These are phyloP conservation scores for Nicotiana knightiana DNA, from an alignment of 257 asterid species.

Conservation along the genomic window DNA sequence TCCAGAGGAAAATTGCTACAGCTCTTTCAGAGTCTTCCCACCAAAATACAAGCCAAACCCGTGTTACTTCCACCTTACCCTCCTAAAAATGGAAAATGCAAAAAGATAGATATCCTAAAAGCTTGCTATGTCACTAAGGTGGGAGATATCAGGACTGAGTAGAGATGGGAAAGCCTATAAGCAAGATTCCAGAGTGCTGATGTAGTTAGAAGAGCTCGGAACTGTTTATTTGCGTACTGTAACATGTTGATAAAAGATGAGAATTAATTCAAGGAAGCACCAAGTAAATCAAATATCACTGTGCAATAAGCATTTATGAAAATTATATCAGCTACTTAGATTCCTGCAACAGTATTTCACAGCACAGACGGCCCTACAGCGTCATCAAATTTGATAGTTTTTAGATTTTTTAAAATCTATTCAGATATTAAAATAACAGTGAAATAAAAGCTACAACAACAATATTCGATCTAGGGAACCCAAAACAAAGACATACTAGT, in stretches of 20 bases:
- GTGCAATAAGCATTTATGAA: background rate
- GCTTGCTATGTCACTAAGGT: background rate
- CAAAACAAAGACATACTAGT: background rate
- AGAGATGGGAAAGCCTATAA: background rate
- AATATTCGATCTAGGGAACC: background rate
- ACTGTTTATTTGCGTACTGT: background rate
- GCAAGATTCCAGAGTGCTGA: background rate
- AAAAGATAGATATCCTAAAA: background rate
- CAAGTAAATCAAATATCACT: background rate
- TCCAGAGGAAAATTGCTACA: background rate
- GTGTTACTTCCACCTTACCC: background rate
- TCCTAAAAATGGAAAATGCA: background rate
- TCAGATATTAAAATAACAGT: background rate
- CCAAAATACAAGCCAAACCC: background rate
- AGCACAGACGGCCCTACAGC: background rate
- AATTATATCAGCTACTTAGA: too few species aligned
- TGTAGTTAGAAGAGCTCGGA: background rate
- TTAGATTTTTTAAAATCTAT: background rate
- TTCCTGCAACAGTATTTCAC: background rate
- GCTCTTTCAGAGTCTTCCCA: background rate
- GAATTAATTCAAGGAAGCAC: background rate
- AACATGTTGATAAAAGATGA: background rate
- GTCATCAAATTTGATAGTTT: too few species aligned
- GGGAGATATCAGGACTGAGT: background rate
- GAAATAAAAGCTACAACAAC: background rate